These are phyloP conservation scores for Chalciporus sphaerocephalus DNA, from an alignment of 768 basidiomycete genomes.

Conservation along the genomic window DNA sequence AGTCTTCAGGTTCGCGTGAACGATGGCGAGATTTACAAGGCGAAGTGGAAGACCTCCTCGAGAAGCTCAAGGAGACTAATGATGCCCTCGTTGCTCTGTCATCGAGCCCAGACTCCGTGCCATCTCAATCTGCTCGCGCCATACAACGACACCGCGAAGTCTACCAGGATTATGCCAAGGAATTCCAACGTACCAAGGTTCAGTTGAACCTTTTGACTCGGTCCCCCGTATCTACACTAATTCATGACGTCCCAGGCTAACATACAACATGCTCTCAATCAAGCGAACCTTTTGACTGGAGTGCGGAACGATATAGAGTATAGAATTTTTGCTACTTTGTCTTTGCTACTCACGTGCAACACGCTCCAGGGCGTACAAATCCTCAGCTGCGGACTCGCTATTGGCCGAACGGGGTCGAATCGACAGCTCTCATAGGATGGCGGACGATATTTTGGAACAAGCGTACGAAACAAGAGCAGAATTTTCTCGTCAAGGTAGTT, in stretches of 20 bases:
- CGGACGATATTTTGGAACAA: slow-evolving; percentile 87
- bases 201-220: background rate
- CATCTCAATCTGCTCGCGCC: slow-evolving; percentile 80
- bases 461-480: slow-evolving; percentile 96
- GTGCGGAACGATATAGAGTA: slow-evolving; percentile 97
- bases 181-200: slow-evolving; percentile 84
- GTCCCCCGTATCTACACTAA: background rate
- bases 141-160: slow-evolving; percentile 90
- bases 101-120: slow-evolving; percentile 54
- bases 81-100: slow-evolving; percentile 70
- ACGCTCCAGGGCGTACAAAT: slow-evolving; percentile 75
- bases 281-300: slow-evolving; percentile 82
- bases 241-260: slow-evolving; percentile 52
- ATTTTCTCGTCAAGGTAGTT: slow-evolving; percentile 76
- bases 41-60: slow-evolving; percentile 81
- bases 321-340: slow-evolving; percentile 21
- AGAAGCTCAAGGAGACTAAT: slow-evolving; percentile 87
- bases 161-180: slow-evolving; percentile 80
- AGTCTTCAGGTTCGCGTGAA: slow-evolving; percentile 64
- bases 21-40: slow-evolving; percentile 80
- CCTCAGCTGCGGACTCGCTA: slow-evolving; percentile 80
- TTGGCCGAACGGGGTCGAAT: slow-evolving; percentile 85
- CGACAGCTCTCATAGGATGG: slow-evolving; percentile 92
- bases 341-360: background rate
- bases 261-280: slow-evolving; percentile 76